These are phyloP conservation scores for Ascochyta koolunga DNA, from an alignment of 2,329 filamentous ascomycete genomes.

Conservation along the genomic window DNA sequence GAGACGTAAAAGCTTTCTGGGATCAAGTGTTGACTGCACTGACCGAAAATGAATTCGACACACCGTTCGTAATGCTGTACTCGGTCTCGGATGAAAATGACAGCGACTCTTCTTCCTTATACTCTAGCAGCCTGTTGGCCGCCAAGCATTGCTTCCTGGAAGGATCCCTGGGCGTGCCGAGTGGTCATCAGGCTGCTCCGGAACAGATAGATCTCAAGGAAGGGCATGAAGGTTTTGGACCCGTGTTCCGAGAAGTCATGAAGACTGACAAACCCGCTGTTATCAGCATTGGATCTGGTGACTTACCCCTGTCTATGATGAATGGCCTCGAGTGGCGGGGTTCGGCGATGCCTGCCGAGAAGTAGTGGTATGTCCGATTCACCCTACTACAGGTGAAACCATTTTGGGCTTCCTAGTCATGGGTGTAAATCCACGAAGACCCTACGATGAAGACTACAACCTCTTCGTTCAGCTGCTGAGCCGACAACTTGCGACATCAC, in stretches of 20 bases:
- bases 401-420: conserved; percentile 80
- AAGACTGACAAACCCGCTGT: conserved; percentile 70
- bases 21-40: conserved; percentile 70
- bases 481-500: conserved; percentile 76
- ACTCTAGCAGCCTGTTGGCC: conserved; percentile 68
- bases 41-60: conserved; percentile 75
- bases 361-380: conserved; percentile 78
- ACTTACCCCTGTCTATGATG: conserved; percentile 68
- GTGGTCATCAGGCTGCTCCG: conserved; percentile 66
- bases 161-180: conserved; percentile 71
- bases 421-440: conserved; percentile 77
- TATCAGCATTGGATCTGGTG: conserved; percentile 69
- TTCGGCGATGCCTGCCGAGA: conserved; percentile 71
- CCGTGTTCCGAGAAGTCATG: conserved; percentile 78
- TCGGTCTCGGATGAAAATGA: conserved; percentile 74
- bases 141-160: conserved; percentile 72
- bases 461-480: conserved; percentile 77
- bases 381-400: conserved; percentile 75
- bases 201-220: conserved; percentile 70
- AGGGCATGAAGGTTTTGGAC: conserved; percentile 75
- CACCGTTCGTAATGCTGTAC: conserved; percentile 79
- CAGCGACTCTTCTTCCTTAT: conserved; percentile 73
- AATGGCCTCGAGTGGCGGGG: conserved; percentile 72
- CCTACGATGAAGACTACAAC: conserved; percentile 80
- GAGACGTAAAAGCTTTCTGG: conserved; percentile 77